phyloP scores from a whole-genome alignment of 108 stramenopile genomes.

The Skeletonema costatum region DNA sequence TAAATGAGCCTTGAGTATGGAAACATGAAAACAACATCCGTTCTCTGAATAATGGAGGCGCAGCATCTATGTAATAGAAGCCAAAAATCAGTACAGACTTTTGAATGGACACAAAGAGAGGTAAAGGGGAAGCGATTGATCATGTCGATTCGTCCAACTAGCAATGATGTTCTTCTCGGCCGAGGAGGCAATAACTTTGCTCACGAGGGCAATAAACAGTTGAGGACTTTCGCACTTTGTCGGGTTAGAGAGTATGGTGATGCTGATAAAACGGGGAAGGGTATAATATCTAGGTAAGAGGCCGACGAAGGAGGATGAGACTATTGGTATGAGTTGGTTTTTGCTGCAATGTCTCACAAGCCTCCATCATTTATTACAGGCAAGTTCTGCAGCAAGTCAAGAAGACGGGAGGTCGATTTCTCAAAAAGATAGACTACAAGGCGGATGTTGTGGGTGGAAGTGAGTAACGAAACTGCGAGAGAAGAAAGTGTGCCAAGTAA shows the following conservation, averaged over 20 bases:
- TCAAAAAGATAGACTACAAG: not conserved
- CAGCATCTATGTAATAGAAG: not conserved
- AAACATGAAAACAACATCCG: not conserved
- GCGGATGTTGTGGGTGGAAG: not conserved
- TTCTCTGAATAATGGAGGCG: not conserved
- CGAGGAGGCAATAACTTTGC: slow-evolving; percentile 56
- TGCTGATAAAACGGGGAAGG: slow-evolving; percentile 44
- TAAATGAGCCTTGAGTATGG: not conserved
- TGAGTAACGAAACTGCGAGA: not conserved
- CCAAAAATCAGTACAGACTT: not conserved
- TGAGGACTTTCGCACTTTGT: slow-evolving; percentile 53
- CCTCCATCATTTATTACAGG: not conserved
- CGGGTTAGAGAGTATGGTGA: slow-evolving; percentile 28
- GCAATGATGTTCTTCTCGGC: slow-evolving; percentile 28
- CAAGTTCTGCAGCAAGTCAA: not conserved
- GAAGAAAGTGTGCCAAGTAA: slow-evolving; percentile 3
- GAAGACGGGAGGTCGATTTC: not conserved
- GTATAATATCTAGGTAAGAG: slow-evolving; percentile 34
- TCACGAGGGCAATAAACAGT: slow-evolving; percentile 67
- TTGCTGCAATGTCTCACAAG: too few species aligned
- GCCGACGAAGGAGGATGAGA: not conserved
- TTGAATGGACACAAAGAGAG: not conserved
- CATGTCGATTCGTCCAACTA: not conserved
- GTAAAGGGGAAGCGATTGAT: too few species aligned
- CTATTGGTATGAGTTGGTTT: too few species aligned